Evolutionary conservation across 2,329 filamentous ascomycete genomes (phyloP), one percentile per base, ranked within the genome.

Genomic region (Alternaria tenuissima): DNA sequence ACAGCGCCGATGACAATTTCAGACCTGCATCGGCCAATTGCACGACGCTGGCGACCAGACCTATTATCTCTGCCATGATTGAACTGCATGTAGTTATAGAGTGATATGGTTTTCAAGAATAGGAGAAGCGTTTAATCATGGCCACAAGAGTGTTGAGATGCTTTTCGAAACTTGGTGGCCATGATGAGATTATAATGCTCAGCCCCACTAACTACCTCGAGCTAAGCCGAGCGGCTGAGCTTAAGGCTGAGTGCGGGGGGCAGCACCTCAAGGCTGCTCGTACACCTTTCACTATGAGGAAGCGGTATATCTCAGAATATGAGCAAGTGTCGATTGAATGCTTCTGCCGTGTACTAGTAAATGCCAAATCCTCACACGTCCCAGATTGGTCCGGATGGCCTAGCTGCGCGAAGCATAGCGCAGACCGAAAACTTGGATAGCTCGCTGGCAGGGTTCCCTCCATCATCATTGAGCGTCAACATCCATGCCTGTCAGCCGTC

Each of bases 1-100:
- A 76, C 32, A 76, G 64, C 4, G 70, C 68, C 41, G 74, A 62
- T 3, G 70, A 73, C 26, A 76, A 64, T 49, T 73, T 72, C 7
- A 76, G 52, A 8, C 71, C 73, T 14, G 73, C 67, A 4, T 69
- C 72, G 26, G 70, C 74, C 12, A 77, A 61, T 56, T 75, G 72
- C 11, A 76, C 63, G 36, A 76, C 69, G n/a, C 71, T 72, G 11
- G 74, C 72, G 26, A 72, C 63, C n/a, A 77, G 39, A 22, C 69
- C 67, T 12, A 70, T 20, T 11, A 55, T 55, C 39, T 75, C 74
- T 3, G 72, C 71, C 72, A 75, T 76, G 30, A 16, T 24, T 20
- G 22, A 4, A 30, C 24, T 7, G 9, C 36, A 20, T 16, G 8
- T 34, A 38, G 22, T 11, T n/a, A 43, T 5, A 14, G 7, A 3